These are phyloP conservation scores for Diaporthe amygdali DNA, from an alignment of 2,329 filamentous ascomycete genomes.

Conservation along the genomic window DNA sequence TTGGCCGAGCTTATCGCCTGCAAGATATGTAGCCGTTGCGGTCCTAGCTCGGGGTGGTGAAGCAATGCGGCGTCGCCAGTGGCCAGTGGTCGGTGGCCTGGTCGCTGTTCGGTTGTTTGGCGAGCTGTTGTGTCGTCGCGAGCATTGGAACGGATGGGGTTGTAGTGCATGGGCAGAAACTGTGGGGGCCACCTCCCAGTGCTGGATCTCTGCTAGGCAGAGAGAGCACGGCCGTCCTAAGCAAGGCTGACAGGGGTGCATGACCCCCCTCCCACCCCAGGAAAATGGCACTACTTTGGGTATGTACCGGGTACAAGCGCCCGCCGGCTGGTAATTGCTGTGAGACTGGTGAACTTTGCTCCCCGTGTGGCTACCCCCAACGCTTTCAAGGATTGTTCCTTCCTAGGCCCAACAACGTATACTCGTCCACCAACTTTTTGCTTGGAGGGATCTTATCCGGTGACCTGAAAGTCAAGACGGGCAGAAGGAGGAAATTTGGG, in stretches of 20 bases:
- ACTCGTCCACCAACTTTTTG: constrained; percentile 11
- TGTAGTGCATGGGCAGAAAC: constrained; percentile 5
- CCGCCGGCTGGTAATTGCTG: background rate
- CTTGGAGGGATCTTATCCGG: constrained; percentile 1
- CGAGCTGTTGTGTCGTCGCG: background rate
- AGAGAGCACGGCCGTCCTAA: background rate
- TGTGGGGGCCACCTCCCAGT: background rate
- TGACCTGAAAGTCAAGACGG: constrained; percentile 10
- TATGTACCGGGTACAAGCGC: background rate
- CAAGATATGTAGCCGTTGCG: constrained; percentile 26
- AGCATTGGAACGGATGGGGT: constrained; percentile 16
- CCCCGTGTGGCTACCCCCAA: constrained; percentile 11
- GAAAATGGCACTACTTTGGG: background rate
- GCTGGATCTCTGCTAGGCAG: too few species aligned
- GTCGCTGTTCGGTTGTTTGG: background rate
- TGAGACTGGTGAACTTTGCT: constrained; percentile 15
- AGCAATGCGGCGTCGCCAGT: background rate
- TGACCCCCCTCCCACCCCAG: background rate
- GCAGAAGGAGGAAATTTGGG: constrained; percentile 15
- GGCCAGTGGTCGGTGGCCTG: background rate
- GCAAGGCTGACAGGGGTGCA: constrained; percentile 12
- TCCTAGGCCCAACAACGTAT: constrained; percentile 18
- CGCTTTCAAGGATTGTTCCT: constrained; percentile 17
- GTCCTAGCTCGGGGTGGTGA: background rate
- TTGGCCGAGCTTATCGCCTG: constrained; percentile 19